Evolutionary conservation across 2,329 filamentous ascomycete species (phyloP), one percentile per base, ranked within the genome.

Genomic region (Geosmithia putterillii): DNA sequence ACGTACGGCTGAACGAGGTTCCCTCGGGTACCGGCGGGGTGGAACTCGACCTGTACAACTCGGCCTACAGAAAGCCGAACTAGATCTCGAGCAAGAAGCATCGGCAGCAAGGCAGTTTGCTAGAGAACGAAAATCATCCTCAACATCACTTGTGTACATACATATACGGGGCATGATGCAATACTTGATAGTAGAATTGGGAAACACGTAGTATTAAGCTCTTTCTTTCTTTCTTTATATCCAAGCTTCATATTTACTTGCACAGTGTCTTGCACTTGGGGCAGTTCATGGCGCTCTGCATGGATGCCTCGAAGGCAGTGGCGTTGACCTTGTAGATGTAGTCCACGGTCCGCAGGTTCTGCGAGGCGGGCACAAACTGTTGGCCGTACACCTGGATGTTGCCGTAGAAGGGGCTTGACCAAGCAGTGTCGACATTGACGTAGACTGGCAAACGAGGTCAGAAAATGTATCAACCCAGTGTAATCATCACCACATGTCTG

Each of bases 351-450:
- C 15, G 36, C 8, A 38, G 36, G 4, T 4, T 38, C 36, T 38
- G 36, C 8, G 36, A 10, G 10, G 4, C 18, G 17, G 43, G 43
- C 21, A 21, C 35, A 5, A 41, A 17, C 5, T 17, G n/a, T 38
- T 45, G 15, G 4, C 21, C n/a, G 21, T 42, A 45, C 4, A 37
- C 43, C n/a, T 9, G 12, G 9, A 45, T 14, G 25, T 45, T 42
- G 9, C 43, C 43, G 23, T 45, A 45, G 28, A 23, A 42, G 2
- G 43, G 43, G 32, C 43, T 45, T 17, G 32, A 36, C 14, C 32
- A 42, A 8, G 43, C 28, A 3, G 35, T 42, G 22, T 45, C 43
- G 21, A 45, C 43, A 38, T 42, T 32, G 28, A 45, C 32, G 35
- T 38, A 37, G 14, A 45, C 43, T 45, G 21, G 19, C 3, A 15